These are phyloP conservation scores for Fomitopsis serialis DNA, from an alignment of 768 basidiomycete species.

Conservation along the genomic window DNA sequence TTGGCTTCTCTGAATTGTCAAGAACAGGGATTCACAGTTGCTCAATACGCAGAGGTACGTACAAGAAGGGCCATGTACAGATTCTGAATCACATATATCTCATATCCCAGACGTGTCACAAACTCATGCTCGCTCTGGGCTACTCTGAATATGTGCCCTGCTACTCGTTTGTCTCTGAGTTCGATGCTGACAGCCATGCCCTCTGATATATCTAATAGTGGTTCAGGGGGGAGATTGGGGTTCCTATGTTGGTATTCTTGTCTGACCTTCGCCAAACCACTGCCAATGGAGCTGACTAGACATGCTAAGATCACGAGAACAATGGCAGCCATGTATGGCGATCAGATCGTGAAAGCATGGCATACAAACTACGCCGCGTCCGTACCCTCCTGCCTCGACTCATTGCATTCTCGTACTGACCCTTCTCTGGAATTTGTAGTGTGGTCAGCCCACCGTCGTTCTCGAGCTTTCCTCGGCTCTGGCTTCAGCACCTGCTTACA, in stretches of 20 bases:
- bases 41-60: slow-evolving; percentile 25
- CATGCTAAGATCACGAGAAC: slow-evolving; percentile 21
- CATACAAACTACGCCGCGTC: slow-evolving; percentile 28
- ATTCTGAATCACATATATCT: no score
- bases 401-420: no score
- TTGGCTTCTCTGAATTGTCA: slow-evolving; percentile 21
- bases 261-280: no score
- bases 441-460: slow-evolving; percentile 16
- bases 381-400: neutral
- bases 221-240: slow-evolving; percentile 49
- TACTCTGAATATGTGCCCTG: slow-evolving; percentile 18
- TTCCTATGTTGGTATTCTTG: slow-evolving; percentile 24
- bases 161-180: no score
- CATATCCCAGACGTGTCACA: no score
- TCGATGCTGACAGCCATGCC: neutral
- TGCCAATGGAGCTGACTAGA: neutral
- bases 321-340: slow-evolving; percentile 21
- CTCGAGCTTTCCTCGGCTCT: slow-evolving; percentile 21
- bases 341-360: slow-evolving; percentile 27
- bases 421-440: neutral
- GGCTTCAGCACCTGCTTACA: slow-evolving; percentile 22
- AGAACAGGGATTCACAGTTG: slow-evolving; percentile 19
- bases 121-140: slow-evolving; percentile 25
- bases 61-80: no score
- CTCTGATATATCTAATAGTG: slow-evolving; percentile 26